These are phyloP conservation scores for Cocos nucifera DNA, from an alignment of 176 grass and related monocot genomes.

Conservation along the genomic window DNA sequence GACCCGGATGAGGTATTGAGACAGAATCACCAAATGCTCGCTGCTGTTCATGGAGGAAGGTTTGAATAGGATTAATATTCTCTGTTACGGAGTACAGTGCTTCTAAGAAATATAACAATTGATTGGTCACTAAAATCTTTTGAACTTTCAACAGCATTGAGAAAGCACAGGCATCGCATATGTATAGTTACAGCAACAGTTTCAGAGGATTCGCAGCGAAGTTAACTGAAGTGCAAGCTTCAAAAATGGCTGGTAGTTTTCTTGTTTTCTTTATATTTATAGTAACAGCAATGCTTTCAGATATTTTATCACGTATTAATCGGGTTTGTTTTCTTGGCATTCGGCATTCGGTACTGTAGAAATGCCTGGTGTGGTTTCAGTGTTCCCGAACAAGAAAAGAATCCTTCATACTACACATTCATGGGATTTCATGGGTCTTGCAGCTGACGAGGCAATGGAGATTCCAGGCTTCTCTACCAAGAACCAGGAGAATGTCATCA, in stretches of 20 bases:
- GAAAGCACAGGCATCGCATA: constrained; percentile 42
- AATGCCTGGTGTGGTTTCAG: constrained; percentile 53
- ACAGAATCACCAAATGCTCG: constrained; percentile 55
- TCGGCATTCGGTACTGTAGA: constrained; percentile 18
- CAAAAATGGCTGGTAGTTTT: constrained; percentile 34
- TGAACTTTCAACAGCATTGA: constrained; percentile 29
- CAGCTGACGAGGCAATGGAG: constrained; percentile 31
- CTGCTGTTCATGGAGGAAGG: constrained; percentile 65
- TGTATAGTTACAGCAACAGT: constrained; percentile 46
- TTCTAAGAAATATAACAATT: too few relatives aligned
- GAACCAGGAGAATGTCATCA: constrained; percentile 37
- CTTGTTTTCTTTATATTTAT: too few relatives aligned
- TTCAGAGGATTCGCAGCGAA: constrained; percentile 73
- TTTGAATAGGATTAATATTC: constrained; percentile 1
- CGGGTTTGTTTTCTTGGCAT: background rate
- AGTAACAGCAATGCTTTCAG: too few relatives aligned
- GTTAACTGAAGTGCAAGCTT: constrained; percentile 47
- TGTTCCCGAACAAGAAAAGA: constrained; percentile 61
- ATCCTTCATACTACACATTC: constrained; percentile 59
- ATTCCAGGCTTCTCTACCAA: constrained; percentile 55
- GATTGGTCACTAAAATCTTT: background rate
- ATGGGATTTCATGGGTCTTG: constrained; percentile 79
- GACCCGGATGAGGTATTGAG: constrained; percentile 8
- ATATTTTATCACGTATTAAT: too few relatives aligned
- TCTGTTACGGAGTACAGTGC: background rate